Conservation (phyloP, 345 rosid species). For the Rubroshorea leprosula region DNA sequence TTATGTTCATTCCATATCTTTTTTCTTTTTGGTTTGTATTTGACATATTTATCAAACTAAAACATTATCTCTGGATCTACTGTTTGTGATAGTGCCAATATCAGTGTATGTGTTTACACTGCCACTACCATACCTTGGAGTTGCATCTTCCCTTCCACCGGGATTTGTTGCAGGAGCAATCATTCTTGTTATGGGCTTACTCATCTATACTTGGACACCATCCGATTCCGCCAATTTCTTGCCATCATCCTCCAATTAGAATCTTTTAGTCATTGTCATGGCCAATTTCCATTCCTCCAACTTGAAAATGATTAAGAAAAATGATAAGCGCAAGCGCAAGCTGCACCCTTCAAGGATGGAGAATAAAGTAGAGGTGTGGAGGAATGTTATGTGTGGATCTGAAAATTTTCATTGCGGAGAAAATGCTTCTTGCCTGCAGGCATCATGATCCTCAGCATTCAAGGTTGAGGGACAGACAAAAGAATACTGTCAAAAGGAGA, state of each 20-base stretch:
- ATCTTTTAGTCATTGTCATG: neutral
- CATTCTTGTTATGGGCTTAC: conserved; percentile 70
- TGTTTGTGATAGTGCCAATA: conserved; percentile 83
- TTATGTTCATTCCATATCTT: too few relatives aligned
- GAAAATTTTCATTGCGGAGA: too few relatives aligned
- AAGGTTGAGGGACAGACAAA: too few relatives aligned
- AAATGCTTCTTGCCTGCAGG: too few relatives aligned
- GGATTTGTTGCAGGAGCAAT: conserved; percentile 83
- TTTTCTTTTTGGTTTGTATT: neutral
- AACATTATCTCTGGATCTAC: neutral
- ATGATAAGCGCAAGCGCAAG: neutral
- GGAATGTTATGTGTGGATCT: too few relatives aligned
- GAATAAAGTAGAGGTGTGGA: neutral
- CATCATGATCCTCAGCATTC: too few relatives aligned
- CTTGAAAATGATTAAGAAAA: neutral
- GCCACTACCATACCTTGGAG: conserved; percentile 82
- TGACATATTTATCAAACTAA: neutral
- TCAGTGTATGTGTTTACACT: conserved; percentile 72
- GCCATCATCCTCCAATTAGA: conserved; percentile 20
- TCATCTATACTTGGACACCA: conserved; percentile 75
- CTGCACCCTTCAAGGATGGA: neutral
- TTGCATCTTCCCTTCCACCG: conserved; percentile 72
- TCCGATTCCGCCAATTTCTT: conserved; percentile 18
- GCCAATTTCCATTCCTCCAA: neutral
- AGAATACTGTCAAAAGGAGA: too few relatives aligned